Evolutionary conservation across 2,329 filamentous ascomycete species (phyloP), one percentile per base, ranked within the genome.

Genomic region (Alternaria burnsii): DNA sequence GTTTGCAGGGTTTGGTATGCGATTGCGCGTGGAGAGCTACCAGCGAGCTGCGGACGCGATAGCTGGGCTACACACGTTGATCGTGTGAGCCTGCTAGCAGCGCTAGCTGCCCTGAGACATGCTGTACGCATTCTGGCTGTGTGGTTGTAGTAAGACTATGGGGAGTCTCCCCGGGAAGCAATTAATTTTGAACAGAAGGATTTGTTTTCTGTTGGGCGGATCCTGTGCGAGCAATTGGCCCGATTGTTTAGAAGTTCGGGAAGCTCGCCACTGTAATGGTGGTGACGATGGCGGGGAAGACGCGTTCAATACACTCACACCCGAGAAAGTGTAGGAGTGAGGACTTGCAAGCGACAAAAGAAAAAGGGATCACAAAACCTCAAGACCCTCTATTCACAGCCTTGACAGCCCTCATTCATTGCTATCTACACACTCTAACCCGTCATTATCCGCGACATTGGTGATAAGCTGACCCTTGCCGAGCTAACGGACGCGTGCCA

Each of bases 71-170:
- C 56, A 41, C 66, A 68, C 10, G 69, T 60, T 22, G 66, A 67
- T 54, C 67, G 68, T 42, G 71, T 62, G 50, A 74, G 65, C 47
- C 71, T 72, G 53, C 66, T 65, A 52, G 71, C 71, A 53, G 71
- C 67, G 62, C 68, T 68, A 47, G 74, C 74, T 65, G 76, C 71
- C 58, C 73, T 66, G 55, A 78, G 68, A 61, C 71, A 73, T 52
- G 70, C 63, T 42, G 71, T 71, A 30, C 73, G 72, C 75, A 78
- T 78, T 50, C 40, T 71, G 62, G 61, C 53, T 52, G 58, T 50
- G 16, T 52, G 32, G 28, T 20, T 18, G 52, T 20, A 30, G 20
- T 46, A 44, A 18, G 50, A 52, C 50, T 50, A 38, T 26, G 52
- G 40, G 53, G 52, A 55, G 26, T n/a, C 32, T 40, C 50, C 34